Conservation (phyloP, 208 protist genomes). For the Leishmania arabica region DNA sequence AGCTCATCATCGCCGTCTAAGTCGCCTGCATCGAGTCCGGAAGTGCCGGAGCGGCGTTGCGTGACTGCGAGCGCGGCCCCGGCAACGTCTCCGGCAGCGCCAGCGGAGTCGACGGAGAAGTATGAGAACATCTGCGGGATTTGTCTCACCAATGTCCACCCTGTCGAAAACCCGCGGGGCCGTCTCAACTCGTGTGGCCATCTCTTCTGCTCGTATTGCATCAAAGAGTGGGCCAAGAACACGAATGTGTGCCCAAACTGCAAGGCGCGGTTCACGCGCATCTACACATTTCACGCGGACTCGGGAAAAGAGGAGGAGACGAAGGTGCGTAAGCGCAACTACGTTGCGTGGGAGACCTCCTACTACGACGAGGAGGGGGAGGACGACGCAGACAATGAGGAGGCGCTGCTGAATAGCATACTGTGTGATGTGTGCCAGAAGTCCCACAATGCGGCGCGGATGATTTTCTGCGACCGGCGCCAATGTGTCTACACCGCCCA, state of each 20-base stretch:
- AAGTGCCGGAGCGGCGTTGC: not conserved
- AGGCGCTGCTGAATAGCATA: conserved; percentile 22
- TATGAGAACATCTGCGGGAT: conserved; percentile 77
- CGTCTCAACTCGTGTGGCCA: conserved; percentile 85
- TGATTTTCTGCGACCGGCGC: conserved; percentile 87
- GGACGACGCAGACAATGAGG: conserved; percentile 16
- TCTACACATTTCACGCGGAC: conserved; percentile 37
- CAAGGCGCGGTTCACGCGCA: conserved; percentile 86
- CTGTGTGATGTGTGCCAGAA: conserved; percentile 69
- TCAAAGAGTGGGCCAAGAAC: conserved; percentile 78
- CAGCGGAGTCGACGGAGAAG: conserved; percentile 2
- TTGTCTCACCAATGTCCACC: conserved; percentile 79
- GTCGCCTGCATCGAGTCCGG: not conserved
- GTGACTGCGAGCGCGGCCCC: not conserved
- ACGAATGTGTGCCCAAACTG: conserved; percentile 88
- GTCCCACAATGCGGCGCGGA: conserved; percentile 58
- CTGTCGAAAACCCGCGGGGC: conserved; percentile 76
- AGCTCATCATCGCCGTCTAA: not conserved
- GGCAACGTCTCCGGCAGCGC: not conserved
- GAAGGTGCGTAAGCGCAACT: conserved; percentile 86
- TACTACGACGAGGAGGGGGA: conserved; percentile 45
- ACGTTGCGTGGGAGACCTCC: conserved; percentile 44
- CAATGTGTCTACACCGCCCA: conserved; percentile 78
- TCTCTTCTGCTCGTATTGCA: conserved; percentile 85
- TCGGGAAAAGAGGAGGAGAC: conserved; percentile 48